phyloP scores from a whole-genome alignment of 2,329 filamentous ascomycete species.

The Alternaria sp. region DNA sequence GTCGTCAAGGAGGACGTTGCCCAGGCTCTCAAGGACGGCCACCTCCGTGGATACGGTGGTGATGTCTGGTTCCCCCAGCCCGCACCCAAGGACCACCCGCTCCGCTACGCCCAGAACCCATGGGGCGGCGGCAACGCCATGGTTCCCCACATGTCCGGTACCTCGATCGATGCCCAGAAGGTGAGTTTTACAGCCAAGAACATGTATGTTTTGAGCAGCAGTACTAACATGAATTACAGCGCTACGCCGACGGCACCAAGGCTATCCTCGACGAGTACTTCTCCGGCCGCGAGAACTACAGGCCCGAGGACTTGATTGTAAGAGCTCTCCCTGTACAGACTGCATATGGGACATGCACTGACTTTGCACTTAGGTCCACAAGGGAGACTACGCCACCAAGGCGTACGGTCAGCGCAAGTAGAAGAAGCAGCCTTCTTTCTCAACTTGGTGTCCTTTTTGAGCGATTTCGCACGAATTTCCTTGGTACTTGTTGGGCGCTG shows the following conservation, averaged over 20 bases:
- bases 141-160: slow-evolving; percentile 99
- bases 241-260: slow-evolving; percentile 87
- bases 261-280: slow-evolving; percentile 92
- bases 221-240: slow-evolving; percentile 31
- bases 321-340: too few species aligned
- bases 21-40: slow-evolving; percentile 87
- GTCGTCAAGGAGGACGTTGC: slow-evolving; percentile 99
- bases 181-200: slow-evolving; percentile 20
- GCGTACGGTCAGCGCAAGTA: slow-evolving; percentile 81
- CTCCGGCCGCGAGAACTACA: slow-evolving; percentile 86
- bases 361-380: slow-evolving; percentile 51
- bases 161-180: slow-evolving; percentile 96
- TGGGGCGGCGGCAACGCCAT: slow-evolving; percentile 98
- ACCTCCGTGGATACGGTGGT: slow-evolving; percentile 87
- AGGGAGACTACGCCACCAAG: slow-evolving; percentile 94
- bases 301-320: slow-evolving; percentile 89
- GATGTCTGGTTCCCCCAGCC: slow-evolving; percentile 99
- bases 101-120: slow-evolving; percentile 92
- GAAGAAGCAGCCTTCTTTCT: slow-evolving; percentile 39
- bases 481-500: slow-evolving; percentile 22
- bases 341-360: too few species aligned
- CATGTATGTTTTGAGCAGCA: not conserved
- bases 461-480: slow-evolving; percentile 30
- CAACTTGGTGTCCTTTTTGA: slow-evolving; percentile 18
- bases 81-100: slow-evolving; percentile 89